These are phyloP conservation scores for Chaetomiaceae sp. DNA, from an alignment of 2,329 filamentous ascomycete species.

Conservation along the genomic window DNA sequence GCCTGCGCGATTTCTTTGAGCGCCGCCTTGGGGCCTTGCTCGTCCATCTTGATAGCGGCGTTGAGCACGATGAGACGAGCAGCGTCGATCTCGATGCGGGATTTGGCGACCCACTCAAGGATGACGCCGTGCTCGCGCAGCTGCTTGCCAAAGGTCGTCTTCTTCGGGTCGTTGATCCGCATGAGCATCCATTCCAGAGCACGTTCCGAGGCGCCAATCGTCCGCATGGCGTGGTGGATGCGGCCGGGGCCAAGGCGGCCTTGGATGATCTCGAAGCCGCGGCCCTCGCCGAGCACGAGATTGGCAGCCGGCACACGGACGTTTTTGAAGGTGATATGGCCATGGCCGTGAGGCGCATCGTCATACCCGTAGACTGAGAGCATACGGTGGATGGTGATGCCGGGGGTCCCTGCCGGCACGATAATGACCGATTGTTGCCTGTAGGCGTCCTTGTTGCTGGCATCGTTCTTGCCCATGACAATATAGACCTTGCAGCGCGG, in stretches of 20 bases:
- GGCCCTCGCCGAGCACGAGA: conserved; percentile 87
- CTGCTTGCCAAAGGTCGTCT: conserved; percentile 86
- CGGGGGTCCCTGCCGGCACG: conserved; percentile 74
- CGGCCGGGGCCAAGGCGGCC: conserved; percentile 91
- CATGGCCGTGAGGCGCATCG: conserved; percentile 97
- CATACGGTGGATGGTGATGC: conserved; percentile 92
- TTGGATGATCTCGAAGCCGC: conserved; percentile 97
- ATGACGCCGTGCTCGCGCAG: conserved; percentile 89
- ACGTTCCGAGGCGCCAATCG: conserved; percentile 85
- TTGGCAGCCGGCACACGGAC: conserved; percentile 80
- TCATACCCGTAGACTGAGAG: conserved; percentile 92
- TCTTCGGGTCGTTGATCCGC: conserved; percentile 84
- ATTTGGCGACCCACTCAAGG: conserved; percentile 89
- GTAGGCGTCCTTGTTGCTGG: conserved; percentile 71
- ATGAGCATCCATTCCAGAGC: conserved; percentile 94
- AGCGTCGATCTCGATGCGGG: conserved; percentile 88
- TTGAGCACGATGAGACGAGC: conserved; percentile 88
- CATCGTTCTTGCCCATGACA: conserved; percentile 90
- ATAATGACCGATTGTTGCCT: conserved; percentile 90
- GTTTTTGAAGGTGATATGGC: conserved; percentile 83
- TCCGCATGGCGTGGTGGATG: conserved; percentile 97
- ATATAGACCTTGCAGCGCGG: conserved; percentile 89
- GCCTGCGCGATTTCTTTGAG: conserved; percentile 92
- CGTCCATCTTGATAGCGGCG: conserved; percentile 91
- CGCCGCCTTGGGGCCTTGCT: conserved; percentile 79